A percentile compares a stretch with the other conserved stretches of the same genome.
These are phyloP conservation scores for Rosa chinensis DNA, from an alignment of 306 rosid species.

Conservation along the genomic window DNA sequence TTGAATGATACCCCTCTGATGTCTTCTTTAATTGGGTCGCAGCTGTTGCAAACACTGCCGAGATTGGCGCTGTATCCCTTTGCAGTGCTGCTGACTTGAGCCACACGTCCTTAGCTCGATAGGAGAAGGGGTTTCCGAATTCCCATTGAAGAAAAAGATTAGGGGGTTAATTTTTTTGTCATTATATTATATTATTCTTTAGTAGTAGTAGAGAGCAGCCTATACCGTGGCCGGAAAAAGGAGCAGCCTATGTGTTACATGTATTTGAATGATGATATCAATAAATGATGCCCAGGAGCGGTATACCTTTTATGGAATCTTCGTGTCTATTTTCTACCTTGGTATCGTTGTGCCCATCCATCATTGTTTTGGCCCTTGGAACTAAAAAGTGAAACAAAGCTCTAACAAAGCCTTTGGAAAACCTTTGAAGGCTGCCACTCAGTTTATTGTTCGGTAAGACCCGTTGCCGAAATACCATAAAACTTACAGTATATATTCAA, in stretches of 20 bases:
- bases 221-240: slow-evolving; percentile 19
- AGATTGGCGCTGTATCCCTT: slow-evolving; percentile 18
- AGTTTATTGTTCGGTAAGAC: no score
- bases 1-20: slow-evolving; percentile 42
- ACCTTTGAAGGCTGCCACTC: no score
- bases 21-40: slow-evolving; percentile 30
- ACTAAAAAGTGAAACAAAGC: neutral
- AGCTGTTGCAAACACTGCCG: slow-evolving; percentile 24
- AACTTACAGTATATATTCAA: no score
- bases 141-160: neutral
- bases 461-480: no score
- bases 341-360: neutral
- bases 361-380: neutral
- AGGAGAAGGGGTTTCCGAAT: neutral
- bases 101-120: slow-evolving; percentile 31
- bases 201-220: slow-evolving; percentile 44
- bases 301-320: slow-evolving; percentile 10
- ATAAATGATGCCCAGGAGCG: slow-evolving; percentile 49
- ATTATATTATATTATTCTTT: slow-evolving; percentile 37
- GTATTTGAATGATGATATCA: slow-evolving; percentile 49
- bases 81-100: slow-evolving; percentile 22
- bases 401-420: no score
- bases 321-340: neutral
- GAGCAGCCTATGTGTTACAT: slow-evolving; percentile 50
- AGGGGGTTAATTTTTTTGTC: slow-evolving; percentile 28